These are phyloP conservation scores for Mimosa pudica DNA, from an alignment of 306 rosid genomes.

Conservation along the genomic window DNA sequence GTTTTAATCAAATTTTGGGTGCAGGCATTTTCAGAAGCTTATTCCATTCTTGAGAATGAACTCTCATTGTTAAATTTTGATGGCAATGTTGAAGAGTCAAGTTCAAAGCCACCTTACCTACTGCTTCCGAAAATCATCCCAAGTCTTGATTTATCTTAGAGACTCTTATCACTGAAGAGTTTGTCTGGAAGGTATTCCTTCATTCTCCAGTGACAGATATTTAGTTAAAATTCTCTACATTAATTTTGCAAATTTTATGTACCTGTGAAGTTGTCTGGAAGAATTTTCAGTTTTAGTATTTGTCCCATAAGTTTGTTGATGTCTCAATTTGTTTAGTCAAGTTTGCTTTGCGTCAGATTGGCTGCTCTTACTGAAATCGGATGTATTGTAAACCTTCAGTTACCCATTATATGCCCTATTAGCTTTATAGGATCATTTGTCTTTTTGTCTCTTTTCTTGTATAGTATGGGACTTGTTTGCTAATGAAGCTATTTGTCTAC, in stretches of 20 bases:
- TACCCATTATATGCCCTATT: neutral
- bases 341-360: neutral
- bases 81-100: constrained; percentile 41
- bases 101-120: constrained; percentile 40
- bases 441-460: neutral
- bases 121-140: constrained; percentile 64
- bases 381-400: neutral
- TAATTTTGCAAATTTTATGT: neutral
- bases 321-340: neutral
- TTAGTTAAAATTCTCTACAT: neutral
- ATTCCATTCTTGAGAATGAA: constrained; percentile 59
- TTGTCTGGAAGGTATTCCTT: constrained; percentile 36
- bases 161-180: constrained; percentile 25
- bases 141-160: constrained; percentile 51
- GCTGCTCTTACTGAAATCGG: neutral
- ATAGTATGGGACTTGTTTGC: neutral
- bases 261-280: neutral
- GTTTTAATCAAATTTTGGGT: constrained; percentile 19
- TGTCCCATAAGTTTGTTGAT: neutral
- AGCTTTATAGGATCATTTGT: neutral
- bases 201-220: constrained; percentile 15
- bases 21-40: constrained; percentile 76
- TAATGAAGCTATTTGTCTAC: neutral
- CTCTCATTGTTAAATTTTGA: constrained; percentile 39
- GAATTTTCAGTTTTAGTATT: neutral